Percentiles rank a stretch among this genome's conserved stretches.
Conservation (phyloP, 108 stramenopile species). For the Poteriospumella lacustris region DNA sequence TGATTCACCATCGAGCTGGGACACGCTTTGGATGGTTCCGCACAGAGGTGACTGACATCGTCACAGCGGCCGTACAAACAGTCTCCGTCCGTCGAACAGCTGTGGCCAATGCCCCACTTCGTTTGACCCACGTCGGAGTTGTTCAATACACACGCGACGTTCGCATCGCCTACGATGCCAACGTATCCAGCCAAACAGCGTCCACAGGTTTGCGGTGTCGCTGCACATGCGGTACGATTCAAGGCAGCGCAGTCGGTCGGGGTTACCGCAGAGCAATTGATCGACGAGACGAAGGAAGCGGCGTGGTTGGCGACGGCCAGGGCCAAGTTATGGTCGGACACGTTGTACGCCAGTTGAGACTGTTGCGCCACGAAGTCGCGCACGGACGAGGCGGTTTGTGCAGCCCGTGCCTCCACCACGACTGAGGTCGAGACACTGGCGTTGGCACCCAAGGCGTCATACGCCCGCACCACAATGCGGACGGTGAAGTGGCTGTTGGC, state of each 20-base stretch:
- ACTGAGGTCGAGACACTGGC: background rate
- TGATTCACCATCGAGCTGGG: background rate
- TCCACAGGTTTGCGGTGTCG: constrained; percentile 2
- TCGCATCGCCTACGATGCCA: background rate
- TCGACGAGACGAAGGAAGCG: background rate
- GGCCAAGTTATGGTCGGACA: background rate
- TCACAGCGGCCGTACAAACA: background rate
- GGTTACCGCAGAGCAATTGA: background rate
- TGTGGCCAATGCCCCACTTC: background rate
- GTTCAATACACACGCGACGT: background rate
- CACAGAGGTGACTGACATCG: background rate
- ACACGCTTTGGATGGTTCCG: background rate
- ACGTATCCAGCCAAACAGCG: constrained; percentile 15
- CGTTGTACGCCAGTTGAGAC: background rate
- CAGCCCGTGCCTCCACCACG: background rate
- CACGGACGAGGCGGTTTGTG: background rate
- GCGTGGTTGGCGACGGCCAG: background rate
- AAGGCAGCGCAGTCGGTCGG: background rate
- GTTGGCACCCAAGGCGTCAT: background rate
- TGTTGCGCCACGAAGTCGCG: background rate
- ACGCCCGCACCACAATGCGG: background rate
- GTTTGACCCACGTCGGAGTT: no score
- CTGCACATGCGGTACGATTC: background rate
- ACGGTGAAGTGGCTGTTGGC: background rate
- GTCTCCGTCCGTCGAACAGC: background rate